Conservation (phyloP, 2,329 filamentous ascomycete genomes). For the Cladosporium sp. region DNA sequence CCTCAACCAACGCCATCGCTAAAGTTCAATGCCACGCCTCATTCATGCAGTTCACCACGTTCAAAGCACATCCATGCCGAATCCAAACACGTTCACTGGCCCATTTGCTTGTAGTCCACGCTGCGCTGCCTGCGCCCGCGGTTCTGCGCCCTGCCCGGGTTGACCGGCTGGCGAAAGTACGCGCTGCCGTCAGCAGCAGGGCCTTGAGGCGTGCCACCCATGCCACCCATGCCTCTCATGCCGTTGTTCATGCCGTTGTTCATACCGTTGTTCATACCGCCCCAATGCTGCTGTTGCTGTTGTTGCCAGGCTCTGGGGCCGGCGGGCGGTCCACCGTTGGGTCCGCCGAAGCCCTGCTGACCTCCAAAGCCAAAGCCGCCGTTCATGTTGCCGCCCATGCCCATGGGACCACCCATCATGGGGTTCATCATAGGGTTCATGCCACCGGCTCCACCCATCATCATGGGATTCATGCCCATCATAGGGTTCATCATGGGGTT, state of each 20-base stretch:
- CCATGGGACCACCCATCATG: constrained; percentile 28
- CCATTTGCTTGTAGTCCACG: constrained; percentile 81
- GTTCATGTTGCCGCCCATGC: constrained; percentile 19
- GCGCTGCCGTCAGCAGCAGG: constrained; percentile 63
- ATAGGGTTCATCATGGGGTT: constrained; percentile 30
- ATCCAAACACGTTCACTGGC: neutral
- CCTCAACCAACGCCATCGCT: constrained; percentile 9
- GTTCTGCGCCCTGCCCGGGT: constrained; percentile 77
- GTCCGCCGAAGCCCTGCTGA: constrained; percentile 3
- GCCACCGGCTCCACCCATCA: constrained; percentile 23
- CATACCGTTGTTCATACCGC: constrained; percentile 16
- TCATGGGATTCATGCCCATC: constrained; percentile 32
- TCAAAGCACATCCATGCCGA: neutral
- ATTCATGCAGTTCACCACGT: neutral
- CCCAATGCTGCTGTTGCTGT: constrained; percentile 12
- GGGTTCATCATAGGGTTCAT: constrained; percentile 31
- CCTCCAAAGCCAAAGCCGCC: constrained; percentile 11
- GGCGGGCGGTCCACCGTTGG: constrained; percentile 5
- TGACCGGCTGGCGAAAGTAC: constrained; percentile 93
- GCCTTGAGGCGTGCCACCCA: neutral
- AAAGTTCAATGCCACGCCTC: neutral
- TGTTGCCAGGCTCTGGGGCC: constrained; percentile 11
- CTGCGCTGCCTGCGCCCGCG: constrained; percentile 57
- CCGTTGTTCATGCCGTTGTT: constrained; percentile 16
- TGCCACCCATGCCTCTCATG: constrained; percentile 3